These are phyloP conservation scores for Phytophthora vignae DNA, from an alignment of 352 stramenopile species.

Conservation along the genomic window DNA sequence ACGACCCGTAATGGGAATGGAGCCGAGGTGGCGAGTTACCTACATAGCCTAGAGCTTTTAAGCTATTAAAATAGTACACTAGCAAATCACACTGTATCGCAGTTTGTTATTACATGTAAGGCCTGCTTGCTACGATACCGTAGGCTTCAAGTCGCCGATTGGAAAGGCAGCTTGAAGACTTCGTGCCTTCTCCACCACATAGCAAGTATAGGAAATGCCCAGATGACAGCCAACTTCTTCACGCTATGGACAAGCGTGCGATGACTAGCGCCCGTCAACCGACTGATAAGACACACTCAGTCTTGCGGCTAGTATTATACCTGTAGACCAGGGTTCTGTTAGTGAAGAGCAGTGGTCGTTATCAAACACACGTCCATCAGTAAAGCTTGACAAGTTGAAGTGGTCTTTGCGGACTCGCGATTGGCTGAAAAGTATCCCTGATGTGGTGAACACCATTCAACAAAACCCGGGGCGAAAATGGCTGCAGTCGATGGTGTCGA, in stretches of 20 bases:
- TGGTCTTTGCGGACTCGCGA: neutral
- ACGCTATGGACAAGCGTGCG: neutral
- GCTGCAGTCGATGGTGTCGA: neutral
- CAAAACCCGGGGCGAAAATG: neutral
- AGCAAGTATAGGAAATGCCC: neutral
- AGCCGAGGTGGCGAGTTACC: too few relatives aligned
- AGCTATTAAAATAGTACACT: too few relatives aligned
- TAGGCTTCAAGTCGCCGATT: neutral
- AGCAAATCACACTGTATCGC: too few relatives aligned
- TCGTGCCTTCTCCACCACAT: neutral
- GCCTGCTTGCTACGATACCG: neutral
- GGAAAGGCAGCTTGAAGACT: neutral
- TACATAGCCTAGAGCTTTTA: too few relatives aligned
- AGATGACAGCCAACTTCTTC: neutral
- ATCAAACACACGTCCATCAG: too few relatives aligned
- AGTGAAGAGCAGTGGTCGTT: too few relatives aligned
- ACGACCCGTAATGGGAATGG: too few relatives aligned
- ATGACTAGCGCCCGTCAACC: neutral
- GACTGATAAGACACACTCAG: neutral
- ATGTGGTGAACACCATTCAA: neutral
- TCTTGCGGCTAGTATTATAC: too few relatives aligned
- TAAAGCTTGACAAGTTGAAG: neutral
- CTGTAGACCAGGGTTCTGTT: too few relatives aligned
- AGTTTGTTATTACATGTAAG: too few relatives aligned
- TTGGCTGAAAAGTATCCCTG: neutral